Evolutionary conservation across 2,329 filamentous ascomycete species (phyloP).

Genomic region (Chaetomium sp.): DNA sequence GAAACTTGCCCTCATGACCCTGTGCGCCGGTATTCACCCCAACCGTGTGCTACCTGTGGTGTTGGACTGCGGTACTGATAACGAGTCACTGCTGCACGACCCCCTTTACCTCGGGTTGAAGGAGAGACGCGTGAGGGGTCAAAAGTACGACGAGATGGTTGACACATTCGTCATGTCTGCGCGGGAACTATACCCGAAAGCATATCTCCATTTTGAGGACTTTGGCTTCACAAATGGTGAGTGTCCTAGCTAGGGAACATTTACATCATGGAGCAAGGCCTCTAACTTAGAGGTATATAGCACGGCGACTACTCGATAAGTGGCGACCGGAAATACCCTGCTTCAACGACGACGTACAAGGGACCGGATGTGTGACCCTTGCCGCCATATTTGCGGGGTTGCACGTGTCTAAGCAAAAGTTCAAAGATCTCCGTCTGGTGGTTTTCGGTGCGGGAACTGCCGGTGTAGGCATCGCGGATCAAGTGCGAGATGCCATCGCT

Average conservation of each 20-base stretch:
- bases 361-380: constrained; percentile 80
- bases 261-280: not conserved
- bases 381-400: constrained; percentile 74
- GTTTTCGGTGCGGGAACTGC: constrained; percentile 78
- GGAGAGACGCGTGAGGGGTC: constrained; percentile 58
- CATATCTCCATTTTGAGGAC: constrained; percentile 86
- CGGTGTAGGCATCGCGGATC: constrained; percentile 79
- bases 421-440: constrained; percentile 64
- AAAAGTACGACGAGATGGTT: constrained; percentile 70
- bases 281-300: constrained; percentile 31
- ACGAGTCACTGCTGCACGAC: constrained; percentile 65
- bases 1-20: constrained; percentile 73
- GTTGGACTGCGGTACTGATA: constrained; percentile 81
- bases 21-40: constrained; percentile 83
- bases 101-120: constrained; percentile 72
- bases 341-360: constrained; percentile 90
- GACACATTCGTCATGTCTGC: constrained; percentile 65
- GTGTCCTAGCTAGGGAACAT: constrained; percentile 1
- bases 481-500: constrained; percentile 72
- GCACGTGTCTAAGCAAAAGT: constrained; percentile 58
- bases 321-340: constrained; percentile 70
- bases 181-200: constrained; percentile 64
- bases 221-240: constrained; percentile 69
- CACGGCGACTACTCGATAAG: constrained; percentile 66
- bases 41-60: constrained; percentile 73